A percentile compares a stretch with the other conserved stretches of the same genome.
Conservation (phyloP, 495 filamentous ascomycete genomes). For the Clohesyomyces aquaticus region DNA sequence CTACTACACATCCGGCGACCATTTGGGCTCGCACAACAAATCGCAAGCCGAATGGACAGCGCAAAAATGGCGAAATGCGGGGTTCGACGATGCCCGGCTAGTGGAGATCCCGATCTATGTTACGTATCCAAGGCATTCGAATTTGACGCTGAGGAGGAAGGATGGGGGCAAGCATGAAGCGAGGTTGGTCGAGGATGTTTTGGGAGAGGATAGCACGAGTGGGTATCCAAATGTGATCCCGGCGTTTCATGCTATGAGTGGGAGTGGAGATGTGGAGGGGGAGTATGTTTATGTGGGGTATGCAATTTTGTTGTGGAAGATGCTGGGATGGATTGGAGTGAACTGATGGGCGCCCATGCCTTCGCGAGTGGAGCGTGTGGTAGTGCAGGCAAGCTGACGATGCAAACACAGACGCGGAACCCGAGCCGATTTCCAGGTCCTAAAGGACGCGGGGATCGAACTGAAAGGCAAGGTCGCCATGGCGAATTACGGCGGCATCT, state of each 20-base stretch:
- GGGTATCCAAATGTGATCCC: conserved; percentile 40
- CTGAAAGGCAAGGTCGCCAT: conserved; percentile 46
- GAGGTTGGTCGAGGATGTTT: conserved; percentile 40
- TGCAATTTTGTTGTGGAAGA: conserved; percentile 1
- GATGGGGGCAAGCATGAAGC: conserved; percentile 29
- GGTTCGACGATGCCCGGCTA: conserved; percentile 28
- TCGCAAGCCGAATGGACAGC: conserved; percentile 36
- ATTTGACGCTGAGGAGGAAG: conserved; percentile 20
- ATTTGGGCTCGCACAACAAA: conserved; percentile 35
- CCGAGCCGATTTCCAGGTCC: conserved; percentile 40
- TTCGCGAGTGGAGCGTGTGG: too few species aligned
- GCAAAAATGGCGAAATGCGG: conserved; percentile 31
- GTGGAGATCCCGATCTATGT: conserved; percentile 38
- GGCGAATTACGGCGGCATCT: conserved; percentile 43
- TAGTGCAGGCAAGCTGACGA: too few species aligned
- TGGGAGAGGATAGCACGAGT: conserved; percentile 42
- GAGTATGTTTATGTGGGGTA: conserved; percentile 44
- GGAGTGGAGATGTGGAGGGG: conserved; percentile 40
- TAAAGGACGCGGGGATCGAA: conserved; percentile 40
- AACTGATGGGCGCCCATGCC: too few species aligned
- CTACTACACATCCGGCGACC: conserved; percentile 37
- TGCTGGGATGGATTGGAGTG: too few species aligned
- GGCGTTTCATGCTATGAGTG: conserved; percentile 44
- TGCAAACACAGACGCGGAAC: conserved; percentile 37
- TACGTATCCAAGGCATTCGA: conserved; percentile 31